A percentile compares a stretch with the other conserved stretches of the same genome.
phyloP scores from a whole-genome alignment of 1,139 yeast species.

The Pichia sp. region DNA sequence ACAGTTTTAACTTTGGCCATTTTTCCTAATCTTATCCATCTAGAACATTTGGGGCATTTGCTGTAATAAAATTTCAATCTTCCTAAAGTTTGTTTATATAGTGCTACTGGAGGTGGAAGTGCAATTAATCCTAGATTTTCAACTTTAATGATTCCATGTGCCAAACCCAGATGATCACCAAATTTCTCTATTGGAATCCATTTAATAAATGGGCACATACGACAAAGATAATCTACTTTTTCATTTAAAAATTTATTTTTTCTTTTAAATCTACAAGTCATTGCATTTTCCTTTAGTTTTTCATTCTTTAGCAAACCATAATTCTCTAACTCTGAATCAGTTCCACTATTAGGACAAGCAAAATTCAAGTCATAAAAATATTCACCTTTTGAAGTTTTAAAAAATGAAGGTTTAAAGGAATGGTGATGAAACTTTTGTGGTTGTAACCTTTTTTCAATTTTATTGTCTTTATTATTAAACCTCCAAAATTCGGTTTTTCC shows the following conservation, averaged over 20 bases:
- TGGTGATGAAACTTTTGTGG: slow-evolving; percentile 21
- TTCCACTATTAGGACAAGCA: slow-evolving; percentile 18
- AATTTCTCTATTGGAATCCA: slow-evolving; percentile 15
- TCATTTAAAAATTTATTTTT: not conserved
- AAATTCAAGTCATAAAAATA: slow-evolving; percentile 8
- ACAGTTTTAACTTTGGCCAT: slow-evolving; percentile 6
- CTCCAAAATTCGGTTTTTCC: slow-evolving; percentile 13
- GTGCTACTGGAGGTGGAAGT: slow-evolving; percentile 18
- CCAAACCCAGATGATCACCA: slow-evolving; percentile 18
- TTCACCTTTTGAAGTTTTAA: not conserved
- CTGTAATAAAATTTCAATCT: slow-evolving; percentile 18
- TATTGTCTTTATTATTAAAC: not conserved
- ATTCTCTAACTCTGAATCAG: slow-evolving; percentile 4
- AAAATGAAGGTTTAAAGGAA: slow-evolving; percentile 1
- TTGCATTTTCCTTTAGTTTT: slow-evolving; percentile 11
- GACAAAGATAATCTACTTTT: slow-evolving; percentile 13
- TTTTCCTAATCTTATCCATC: slow-evolving; percentile 20
- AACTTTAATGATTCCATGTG: slow-evolving; percentile 18
- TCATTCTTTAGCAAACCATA: slow-evolving; percentile 4
- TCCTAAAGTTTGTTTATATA: slow-evolving; percentile 15
- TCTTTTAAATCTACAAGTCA: slow-evolving; percentile 14
- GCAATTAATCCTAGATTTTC: slow-evolving; percentile 8
- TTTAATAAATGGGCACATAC: slow-evolving; percentile 19
- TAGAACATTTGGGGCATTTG: slow-evolving; percentile 19
- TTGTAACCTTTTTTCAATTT: slow-evolving; percentile 8